Base-by-base conservation (phyloP, 495 filamentous ascomycete genomes). In the Tuber indicum region DNA sequence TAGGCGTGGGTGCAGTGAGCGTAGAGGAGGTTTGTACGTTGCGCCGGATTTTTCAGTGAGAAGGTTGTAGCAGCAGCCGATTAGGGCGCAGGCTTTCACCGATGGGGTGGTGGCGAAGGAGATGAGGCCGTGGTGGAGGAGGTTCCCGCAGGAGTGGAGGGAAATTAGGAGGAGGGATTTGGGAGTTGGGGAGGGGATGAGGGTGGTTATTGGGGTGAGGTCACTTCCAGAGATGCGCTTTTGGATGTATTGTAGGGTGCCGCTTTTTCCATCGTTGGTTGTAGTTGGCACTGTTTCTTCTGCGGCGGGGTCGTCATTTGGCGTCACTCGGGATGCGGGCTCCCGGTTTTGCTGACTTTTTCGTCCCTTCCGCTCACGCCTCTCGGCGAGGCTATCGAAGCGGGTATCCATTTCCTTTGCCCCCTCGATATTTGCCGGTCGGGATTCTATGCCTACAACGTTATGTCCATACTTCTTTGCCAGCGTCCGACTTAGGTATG, bases 1-100 rank as follows among this genome's bases (percentile, higher is more conserved):
- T 17, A 92, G 86, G 26, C 91, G 89, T 9, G 88, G 87, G 74
- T 91, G 91, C 8, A 93, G 87, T 70, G 88, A 89, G 32, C 92
- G 89, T 16, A 89, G 87, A 41, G 89, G 86, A 9, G 90, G 87
- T 81, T 98, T 97, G 85, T 90, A 95, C 0, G 93, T 93, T 26
- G 94, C 93, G 3, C 93, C 92, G 36, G 97, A 88, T 73, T 94
- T 90, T 83, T 98, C 96, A 4, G 94, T 97, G 75, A 98, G 84
- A 32, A 98, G 91, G 77, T 99, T 99, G 87, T 99, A 98, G 86
- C 96, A 99, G 86, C 96, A 99, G 49, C 96, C 96, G 66, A 99
- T 92, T 83, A 99, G 92, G 49, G 96, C 96, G 70, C 98, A 91
- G 21, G 93, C 94, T 26, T 91, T 89, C 73, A 98, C 93, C 43